A percentile compares a stretch with the other conserved stretches of the same genome.
Conservation (phyloP, 192 early-diverging fungal genomes). For the Backusella morwellensis region DNA sequence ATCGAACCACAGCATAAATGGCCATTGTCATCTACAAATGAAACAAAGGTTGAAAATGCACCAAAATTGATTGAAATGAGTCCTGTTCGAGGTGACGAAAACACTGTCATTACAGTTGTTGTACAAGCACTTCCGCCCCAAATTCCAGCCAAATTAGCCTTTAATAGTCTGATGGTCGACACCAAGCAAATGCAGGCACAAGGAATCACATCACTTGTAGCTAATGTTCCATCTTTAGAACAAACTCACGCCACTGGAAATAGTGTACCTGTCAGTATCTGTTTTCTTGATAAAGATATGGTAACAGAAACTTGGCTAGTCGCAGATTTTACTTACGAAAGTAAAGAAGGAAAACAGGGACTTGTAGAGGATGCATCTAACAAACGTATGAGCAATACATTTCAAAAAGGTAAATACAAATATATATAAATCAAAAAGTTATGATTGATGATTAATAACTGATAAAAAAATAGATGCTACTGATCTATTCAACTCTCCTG, state of each 20-base stretch:
- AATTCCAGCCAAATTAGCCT: slow-evolving; percentile 32
- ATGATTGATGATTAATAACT: not conserved
- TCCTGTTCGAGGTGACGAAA: not conserved
- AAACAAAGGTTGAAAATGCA: not conserved
- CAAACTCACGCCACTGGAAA: slow-evolving; percentile 32
- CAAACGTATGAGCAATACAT: not conserved
- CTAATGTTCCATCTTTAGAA: slow-evolving; percentile 39
- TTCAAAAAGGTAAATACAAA: not conserved
- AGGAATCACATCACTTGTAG: slow-evolving; percentile 38
- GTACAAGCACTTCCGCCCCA: not conserved
- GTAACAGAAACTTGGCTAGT: slow-evolving; percentile 43
- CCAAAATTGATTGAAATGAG: not conserved
- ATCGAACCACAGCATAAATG: not conserved
- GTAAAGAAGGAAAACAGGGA: not conserved
- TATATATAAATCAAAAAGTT: not conserved
- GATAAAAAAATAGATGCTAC: not conserved
- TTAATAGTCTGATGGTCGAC: slow-evolving; percentile 43
- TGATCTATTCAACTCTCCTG: not conserved
- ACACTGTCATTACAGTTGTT: slow-evolving; percentile 7
- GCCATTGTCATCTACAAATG: not conserved
- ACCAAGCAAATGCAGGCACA: slow-evolving; percentile 44
- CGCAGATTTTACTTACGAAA: slow-evolving; percentile 27
- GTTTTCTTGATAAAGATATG: slow-evolving; percentile 39
- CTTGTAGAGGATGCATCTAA: not conserved
- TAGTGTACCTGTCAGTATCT: slow-evolving; percentile 42